Evolutionary conservation across 345 rosid species (phyloP), one percentile per base, ranked within the genome.

Genomic region (Citrus sp.): DNA sequence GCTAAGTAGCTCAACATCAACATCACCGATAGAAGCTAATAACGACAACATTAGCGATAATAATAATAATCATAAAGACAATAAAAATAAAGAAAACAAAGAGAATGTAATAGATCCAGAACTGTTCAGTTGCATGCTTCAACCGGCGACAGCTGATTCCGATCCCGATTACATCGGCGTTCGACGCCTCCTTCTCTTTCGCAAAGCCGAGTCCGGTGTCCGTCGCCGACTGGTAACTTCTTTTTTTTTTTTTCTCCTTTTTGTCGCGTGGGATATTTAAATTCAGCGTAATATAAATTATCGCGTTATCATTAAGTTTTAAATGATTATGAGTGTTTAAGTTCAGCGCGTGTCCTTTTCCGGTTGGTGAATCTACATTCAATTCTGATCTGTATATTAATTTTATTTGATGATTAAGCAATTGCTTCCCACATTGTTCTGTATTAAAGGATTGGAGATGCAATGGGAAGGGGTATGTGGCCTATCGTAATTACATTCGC

Each of bases 401-500:
- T 27, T 21, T 34, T 24, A 28, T 74, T 42, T 63, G 8, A 56
- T n/a, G 46, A 63, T 59, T 37, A 74, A 75, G 25, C 9, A 28
- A 37, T 77, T 66, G 72, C 70, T 80, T 60, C 55, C 30, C 30
- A 27, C 22, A 18, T 7, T 80, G 42, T 19, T 73, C 65, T 69
- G 32, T 75, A 40, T 80, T 86, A 73, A 86, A 95, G 99, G 99
- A 92, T 37, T 93, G 99, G 97, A 92, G 94, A 90, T 93, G 99
- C 89, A 93, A 90, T 70, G 95, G 94, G 9, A 93, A 87, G 85
- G 97, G 97, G 12, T 96, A 93, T 70, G 94, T 85, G 61, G 94
- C 97, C 12, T 93, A 89, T 72, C 92, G 98, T 42, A 96, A 92
- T 81, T 90, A 89, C 86, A 93, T 96, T 25, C 82, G 92, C 65